phyloP scores from a whole-genome alignment of 768 basidiomycete genomes.

The Auriscalpium vulgare region DNA sequence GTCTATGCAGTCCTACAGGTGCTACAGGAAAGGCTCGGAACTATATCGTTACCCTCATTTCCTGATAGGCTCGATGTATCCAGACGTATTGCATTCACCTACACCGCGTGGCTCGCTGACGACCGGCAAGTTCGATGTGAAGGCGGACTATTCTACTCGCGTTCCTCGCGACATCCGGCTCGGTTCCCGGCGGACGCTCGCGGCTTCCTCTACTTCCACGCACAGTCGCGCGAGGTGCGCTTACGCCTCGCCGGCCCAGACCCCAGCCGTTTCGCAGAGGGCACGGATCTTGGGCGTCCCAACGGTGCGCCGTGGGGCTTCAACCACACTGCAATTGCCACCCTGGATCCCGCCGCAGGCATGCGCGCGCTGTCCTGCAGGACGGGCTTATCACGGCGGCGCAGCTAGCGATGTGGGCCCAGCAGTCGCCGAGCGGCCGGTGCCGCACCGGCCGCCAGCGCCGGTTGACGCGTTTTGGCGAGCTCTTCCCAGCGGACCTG shows the following conservation, averaged over 20 bases:
- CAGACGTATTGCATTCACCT: too few relatives aligned
- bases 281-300: background rate
- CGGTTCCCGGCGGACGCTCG: constrained; percentile 18
- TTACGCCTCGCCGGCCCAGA: background rate
- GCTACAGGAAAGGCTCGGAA: too few relatives aligned
- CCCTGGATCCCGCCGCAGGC: background rate
- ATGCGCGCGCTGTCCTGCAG: background rate
- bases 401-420: background rate
- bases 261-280: background rate
- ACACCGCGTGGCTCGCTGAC: too few relatives aligned
- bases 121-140: too few relatives aligned
- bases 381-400: background rate
- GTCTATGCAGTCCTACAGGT: too few relatives aligned
- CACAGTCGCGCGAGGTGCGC: background rate
- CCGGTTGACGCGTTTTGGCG: background rate
- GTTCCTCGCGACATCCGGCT: too few relatives aligned
- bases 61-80: too few relatives aligned
- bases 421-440: too few relatives aligned
- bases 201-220: constrained; percentile 2
- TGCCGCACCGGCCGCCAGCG: background rate
- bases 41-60: too few relatives aligned
- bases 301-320: background rate
- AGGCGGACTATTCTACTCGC: too few relatives aligned
- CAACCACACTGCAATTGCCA: background rate
- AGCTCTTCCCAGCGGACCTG: background rate